Conservation (phyloP, 306 rosid genomes). For the Cicer bijugum region DNA sequence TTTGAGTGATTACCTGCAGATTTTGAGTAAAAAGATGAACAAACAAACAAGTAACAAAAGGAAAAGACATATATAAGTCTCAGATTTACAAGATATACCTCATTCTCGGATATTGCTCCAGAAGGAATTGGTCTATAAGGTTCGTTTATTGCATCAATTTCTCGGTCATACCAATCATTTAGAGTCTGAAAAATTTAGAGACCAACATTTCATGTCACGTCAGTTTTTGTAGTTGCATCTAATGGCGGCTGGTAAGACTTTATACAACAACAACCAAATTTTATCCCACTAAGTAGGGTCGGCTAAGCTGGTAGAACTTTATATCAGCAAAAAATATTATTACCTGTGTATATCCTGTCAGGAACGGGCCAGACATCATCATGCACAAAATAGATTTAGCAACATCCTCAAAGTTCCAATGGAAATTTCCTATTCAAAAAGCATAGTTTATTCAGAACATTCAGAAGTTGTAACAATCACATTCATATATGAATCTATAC, state of each 20-base stretch:
- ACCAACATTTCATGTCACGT: slow-evolving; percentile 26
- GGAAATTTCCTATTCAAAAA: slow-evolving; percentile 75
- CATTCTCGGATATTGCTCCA: slow-evolving; percentile 89
- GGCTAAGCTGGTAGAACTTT: neutral
- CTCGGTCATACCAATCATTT: slow-evolving; percentile 98
- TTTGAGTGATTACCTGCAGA: slow-evolving; percentile 86
- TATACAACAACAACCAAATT: neutral
- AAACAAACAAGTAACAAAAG: slow-evolving; percentile 8
- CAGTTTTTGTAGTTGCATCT: slow-evolving; percentile 36
- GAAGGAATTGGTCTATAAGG: slow-evolving; percentile 99
- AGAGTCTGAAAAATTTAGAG: slow-evolving; percentile 61
- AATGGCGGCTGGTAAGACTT: neutral
- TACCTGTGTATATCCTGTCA: slow-evolving; percentile 96
- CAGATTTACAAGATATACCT: slow-evolving; percentile 57
- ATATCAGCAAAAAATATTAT: neutral
- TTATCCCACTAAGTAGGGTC: no score
- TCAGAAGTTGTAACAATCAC: slow-evolving; percentile 28
- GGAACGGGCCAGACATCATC: slow-evolving; percentile 97
- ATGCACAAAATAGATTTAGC: slow-evolving; percentile 84
- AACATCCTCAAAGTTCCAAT: slow-evolving; percentile 88
- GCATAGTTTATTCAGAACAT: slow-evolving; percentile 36
- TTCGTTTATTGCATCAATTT: slow-evolving; percentile 94
- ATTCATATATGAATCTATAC: slow-evolving; percentile 26
- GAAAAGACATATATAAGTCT: neutral
- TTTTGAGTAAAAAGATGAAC: slow-evolving; percentile 32